These are phyloP conservation scores for Phytomonas sp. DNA, from an alignment of 208 protist species.

Conservation along the genomic window DNA sequence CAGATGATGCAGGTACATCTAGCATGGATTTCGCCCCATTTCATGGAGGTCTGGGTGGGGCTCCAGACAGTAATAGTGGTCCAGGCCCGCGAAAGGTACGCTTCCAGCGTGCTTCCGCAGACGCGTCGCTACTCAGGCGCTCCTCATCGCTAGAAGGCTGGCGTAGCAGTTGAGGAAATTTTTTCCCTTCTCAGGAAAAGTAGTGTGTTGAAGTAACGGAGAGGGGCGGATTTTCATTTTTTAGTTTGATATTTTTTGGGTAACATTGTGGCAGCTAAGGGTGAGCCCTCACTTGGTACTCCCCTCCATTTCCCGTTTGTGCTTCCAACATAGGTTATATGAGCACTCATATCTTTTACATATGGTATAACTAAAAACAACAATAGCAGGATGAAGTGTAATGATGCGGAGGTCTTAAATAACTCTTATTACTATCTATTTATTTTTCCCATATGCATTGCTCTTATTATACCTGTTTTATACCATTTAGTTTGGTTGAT, in stretches of 20 bases:
- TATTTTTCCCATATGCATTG: neutral
- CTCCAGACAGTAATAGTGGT: neutral
- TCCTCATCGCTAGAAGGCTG: neutral
- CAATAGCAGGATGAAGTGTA: neutral
- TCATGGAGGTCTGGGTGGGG: neutral
- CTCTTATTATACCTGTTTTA: neutral
- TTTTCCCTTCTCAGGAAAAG: neutral
- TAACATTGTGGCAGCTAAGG: neutral
- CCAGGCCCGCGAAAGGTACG: neutral
- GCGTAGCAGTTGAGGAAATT: constrained; percentile 4
- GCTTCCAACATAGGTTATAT: neutral
- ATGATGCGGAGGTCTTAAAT: neutral
- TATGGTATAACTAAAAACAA: neutral
- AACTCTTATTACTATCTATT: neutral
- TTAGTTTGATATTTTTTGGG: neutral
- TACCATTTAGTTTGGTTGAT: neutral
- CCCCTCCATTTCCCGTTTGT: neutral
- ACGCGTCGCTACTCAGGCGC: neutral
- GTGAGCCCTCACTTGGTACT: neutral
- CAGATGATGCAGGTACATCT: constrained; percentile 28
- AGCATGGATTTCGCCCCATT: constrained; percentile 45
- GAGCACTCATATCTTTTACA: neutral
- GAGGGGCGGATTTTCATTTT: neutral
- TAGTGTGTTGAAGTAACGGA: neutral
- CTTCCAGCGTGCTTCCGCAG: constrained; percentile 7